These are phyloP conservation scores for Venturia aucupariae DNA, from an alignment of 2,329 filamentous ascomycete species.

Conservation along the genomic window DNA sequence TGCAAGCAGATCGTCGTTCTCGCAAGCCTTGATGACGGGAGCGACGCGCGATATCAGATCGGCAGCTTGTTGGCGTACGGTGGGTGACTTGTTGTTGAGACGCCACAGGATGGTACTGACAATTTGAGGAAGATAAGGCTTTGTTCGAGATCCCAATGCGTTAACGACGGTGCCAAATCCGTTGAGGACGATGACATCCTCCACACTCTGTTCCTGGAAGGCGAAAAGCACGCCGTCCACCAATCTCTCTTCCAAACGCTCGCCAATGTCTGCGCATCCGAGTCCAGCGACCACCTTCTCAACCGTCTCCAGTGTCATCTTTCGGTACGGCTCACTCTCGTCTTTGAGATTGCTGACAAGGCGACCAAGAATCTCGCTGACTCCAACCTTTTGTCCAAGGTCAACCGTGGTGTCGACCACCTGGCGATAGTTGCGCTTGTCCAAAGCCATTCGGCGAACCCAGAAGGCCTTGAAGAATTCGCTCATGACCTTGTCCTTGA, in stretches of 20 bases:
- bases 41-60: conserved; percentile 95
- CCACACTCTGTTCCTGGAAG: conserved; percentile 96
- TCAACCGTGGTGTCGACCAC: conserved; percentile 98
- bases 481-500: conserved; percentile 88
- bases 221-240: conserved; percentile 93
- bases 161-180: conserved; percentile 98
- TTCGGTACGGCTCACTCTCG: conserved; percentile 93
- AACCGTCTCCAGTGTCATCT: conserved; percentile 98
- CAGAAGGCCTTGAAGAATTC: conserved; percentile 99
- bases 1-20: conserved; percentile 89
- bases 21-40: conserved; percentile 98
- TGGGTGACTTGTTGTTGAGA: conserved; percentile 95
- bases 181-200: conserved; percentile 93
- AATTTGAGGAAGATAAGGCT: conserved; percentile 93
- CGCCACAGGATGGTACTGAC: conserved; percentile 94
- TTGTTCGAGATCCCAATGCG: conserved; percentile 84
- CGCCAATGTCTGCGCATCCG: conserved; percentile 86
- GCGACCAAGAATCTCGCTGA: conserved; percentile 85
- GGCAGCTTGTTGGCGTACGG: conserved; percentile 91
- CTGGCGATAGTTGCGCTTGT: conserved; percentile 95
- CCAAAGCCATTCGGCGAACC: conserved; percentile 92
- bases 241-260: conserved; percentile 83
- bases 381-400: conserved; percentile 94
- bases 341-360: conserved; percentile 96
- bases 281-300: conserved; percentile 93